Conservation (phyloP, 352 stramenopile genomes). For the Phytophthora lateralis region DNA sequence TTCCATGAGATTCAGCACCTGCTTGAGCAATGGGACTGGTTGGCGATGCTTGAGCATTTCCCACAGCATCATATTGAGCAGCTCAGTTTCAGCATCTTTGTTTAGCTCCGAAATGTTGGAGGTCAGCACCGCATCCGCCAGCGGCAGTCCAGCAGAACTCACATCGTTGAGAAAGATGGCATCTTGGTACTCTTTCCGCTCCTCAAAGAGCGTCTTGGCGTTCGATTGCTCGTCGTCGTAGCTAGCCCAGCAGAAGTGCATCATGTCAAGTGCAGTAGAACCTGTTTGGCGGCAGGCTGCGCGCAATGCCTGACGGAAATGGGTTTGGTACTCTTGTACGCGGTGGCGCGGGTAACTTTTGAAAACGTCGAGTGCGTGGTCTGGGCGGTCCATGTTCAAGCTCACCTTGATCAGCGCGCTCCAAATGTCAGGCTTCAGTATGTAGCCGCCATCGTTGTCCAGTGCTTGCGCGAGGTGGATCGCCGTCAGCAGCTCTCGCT, state of each 20-base stretch:
- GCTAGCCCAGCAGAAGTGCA: constrained; percentile 38
- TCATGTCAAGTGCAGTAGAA: constrained; percentile 49
- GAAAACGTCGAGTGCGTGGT: constrained; percentile 49
- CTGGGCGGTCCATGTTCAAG: constrained; percentile 39
- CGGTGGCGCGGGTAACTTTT: constrained; percentile 41
- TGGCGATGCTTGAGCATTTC: constrained; percentile 55
- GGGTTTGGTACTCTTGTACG: constrained; percentile 42
- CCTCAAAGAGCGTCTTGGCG: constrained; percentile 15
- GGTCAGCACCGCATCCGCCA: constrained; percentile 11
- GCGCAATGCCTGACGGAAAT: constrained; percentile 49
- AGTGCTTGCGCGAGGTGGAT: constrained; percentile 41
- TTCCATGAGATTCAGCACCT: constrained; percentile 54
- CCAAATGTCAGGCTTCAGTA: constrained; percentile 48
- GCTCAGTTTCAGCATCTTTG: constrained; percentile 33
- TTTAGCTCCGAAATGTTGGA: constrained; percentile 16
- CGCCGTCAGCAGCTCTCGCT: constrained; percentile 41
- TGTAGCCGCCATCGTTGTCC: constrained; percentile 45
- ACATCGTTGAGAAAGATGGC: constrained; percentile 22
- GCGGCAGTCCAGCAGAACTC: constrained; percentile 13
- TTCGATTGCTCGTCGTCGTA: constrained; percentile 27
- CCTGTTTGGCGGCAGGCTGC: constrained; percentile 34
- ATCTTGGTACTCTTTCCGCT: constrained; percentile 29
- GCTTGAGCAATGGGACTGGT: constrained; percentile 34
- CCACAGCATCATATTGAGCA: constrained; percentile 58
- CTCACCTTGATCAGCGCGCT: constrained; percentile 53